These are phyloP conservation scores for Paramyrothecium sp. DNA, from an alignment of 2,329 filamentous ascomycete genomes.

Conservation along the genomic window DNA sequence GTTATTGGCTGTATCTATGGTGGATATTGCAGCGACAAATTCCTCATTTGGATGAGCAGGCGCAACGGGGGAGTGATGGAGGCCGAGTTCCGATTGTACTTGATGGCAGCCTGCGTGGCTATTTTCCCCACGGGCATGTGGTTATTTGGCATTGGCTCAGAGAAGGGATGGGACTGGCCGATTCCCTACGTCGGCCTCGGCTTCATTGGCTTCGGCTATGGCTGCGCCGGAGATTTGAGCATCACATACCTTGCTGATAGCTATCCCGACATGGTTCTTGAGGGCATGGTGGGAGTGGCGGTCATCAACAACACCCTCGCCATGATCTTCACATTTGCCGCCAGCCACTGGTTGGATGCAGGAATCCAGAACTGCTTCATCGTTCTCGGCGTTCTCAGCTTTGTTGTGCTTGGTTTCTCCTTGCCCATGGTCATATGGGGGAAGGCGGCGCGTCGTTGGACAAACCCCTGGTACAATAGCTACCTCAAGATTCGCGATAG, in stretches of 20 bases:
- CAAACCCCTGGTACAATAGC: slow-evolving; percentile 40
- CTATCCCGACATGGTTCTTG: slow-evolving; percentile 55
- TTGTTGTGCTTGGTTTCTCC: slow-evolving; percentile 48
- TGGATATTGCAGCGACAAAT: slow-evolving; percentile 54
- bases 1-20: slow-evolving; percentile 56
- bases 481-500: slow-evolving; percentile 48
- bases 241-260: slow-evolving; percentile 55
- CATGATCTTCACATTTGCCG: slow-evolving; percentile 52
- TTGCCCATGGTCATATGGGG: slow-evolving; percentile 55
- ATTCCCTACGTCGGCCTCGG: slow-evolving; percentile 53
- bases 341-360: slow-evolving; percentile 46
- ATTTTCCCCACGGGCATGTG: slow-evolving; percentile 51
- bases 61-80: slow-evolving; percentile 53
- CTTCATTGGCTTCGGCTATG: slow-evolving; percentile 59
- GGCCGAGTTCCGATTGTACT: slow-evolving; percentile 52
- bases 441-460: slow-evolving; percentile 47
- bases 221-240: slow-evolving; percentile 54
- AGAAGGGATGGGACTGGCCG: slow-evolving; percentile 50
- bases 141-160: slow-evolving; percentile 52
- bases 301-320: slow-evolving; percentile 57
- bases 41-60: slow-evolving; percentile 54
- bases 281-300: slow-evolving; percentile 57
- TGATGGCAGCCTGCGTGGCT: slow-evolving; percentile 47
- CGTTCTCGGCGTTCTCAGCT: slow-evolving; percentile 48
- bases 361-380: slow-evolving; percentile 48